phyloP scores from a whole-genome alignment of 352 stramenopile species.

The Aphanomyces invadans region DNA sequence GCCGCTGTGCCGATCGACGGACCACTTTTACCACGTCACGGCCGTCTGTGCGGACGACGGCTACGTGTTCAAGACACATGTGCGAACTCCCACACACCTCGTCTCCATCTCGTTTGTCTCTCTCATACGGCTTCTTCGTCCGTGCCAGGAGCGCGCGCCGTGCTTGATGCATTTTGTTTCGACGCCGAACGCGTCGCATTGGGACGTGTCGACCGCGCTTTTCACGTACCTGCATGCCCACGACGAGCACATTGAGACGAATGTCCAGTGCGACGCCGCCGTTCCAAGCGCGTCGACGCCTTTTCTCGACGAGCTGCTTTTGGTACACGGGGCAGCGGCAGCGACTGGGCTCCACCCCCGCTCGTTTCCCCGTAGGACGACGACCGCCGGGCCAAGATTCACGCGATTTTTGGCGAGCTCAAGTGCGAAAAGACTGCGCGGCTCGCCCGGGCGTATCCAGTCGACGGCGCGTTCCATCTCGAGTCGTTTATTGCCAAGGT shows the following conservation, averaged over 20 bases:
- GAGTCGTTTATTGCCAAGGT: conserved; percentile 89
- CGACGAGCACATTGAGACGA: conserved; percentile 24
- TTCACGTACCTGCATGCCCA: conserved; percentile 54
- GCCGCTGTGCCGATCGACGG: conserved; percentile 72
- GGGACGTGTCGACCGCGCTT: conserved; percentile 56
- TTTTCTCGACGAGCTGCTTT: conserved; percentile 9
- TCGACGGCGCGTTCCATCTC: conserved; percentile 46
- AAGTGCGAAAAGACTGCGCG: conserved; percentile 41
- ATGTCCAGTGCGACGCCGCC: not conserved
- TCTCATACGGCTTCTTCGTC: conserved; percentile 6
- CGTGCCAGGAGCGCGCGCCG: conserved; percentile 55
- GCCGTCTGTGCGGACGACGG: conserved; percentile 55
- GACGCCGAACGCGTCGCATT: conserved; percentile 35
- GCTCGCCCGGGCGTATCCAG: conserved; percentile 30
- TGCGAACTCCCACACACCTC: conserved; percentile 30
- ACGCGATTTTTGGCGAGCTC: conserved; percentile 66
- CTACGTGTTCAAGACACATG: conserved; percentile 72
- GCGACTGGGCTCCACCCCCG: too few species aligned
- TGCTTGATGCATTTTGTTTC: conserved; percentile 69
- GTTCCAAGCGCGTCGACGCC: not conserved
- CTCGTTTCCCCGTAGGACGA: conserved; percentile 30
- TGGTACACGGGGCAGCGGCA: not conserved
- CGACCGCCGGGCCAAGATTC: conserved; percentile 39
- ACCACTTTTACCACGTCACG: conserved; percentile 58
- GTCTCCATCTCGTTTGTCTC: too few species aligned